Conservation (phyloP, 345 rosid genomes). For the Microcos paniculata region DNA sequence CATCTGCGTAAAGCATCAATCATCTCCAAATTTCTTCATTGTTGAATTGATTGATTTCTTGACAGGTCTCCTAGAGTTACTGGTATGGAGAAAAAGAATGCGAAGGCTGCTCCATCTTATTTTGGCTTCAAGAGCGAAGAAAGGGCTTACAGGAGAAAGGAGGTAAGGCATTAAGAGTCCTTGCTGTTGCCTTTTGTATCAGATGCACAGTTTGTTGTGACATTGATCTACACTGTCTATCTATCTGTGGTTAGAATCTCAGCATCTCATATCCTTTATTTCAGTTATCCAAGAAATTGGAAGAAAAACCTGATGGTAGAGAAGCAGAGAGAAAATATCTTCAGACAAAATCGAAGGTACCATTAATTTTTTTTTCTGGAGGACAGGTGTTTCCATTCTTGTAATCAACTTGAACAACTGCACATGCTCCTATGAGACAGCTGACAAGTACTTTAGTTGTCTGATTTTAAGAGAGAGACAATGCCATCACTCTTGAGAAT, state of each 20-base stretch:
- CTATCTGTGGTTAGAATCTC: not conserved
- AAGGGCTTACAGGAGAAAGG: slow-evolving; percentile 36
- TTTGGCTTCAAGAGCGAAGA: slow-evolving; percentile 40
- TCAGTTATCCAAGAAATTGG: slow-evolving; percentile 43
- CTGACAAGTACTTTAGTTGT: not conserved
- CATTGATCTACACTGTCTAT: not conserved
- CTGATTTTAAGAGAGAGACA: not conserved
- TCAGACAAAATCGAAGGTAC: slow-evolving; percentile 52
- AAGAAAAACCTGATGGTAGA: slow-evolving; percentile 35
- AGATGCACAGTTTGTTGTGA: not conserved
- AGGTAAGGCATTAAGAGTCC: slow-evolving; percentile 32
- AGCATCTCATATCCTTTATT: slow-evolving; percentile 12
- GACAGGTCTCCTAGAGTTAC: slow-evolving; percentile 38
- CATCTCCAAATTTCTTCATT: not conserved
- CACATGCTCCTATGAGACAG: not conserved
- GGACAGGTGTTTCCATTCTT: not conserved
- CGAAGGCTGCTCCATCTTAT: slow-evolving; percentile 46
- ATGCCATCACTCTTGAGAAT: not conserved
- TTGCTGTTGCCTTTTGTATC: not conserved
- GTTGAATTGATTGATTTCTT: slow-evolving; percentile 20
- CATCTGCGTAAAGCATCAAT: not conserved
- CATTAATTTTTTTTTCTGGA: not conserved
- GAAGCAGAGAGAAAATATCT: slow-evolving; percentile 29
- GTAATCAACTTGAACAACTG: not conserved
- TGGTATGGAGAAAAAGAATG: slow-evolving; percentile 42